Evolutionary conservation across 2,329 filamentous ascomycete genomes (phyloP).

Genomic region (Onygena corvina): DNA sequence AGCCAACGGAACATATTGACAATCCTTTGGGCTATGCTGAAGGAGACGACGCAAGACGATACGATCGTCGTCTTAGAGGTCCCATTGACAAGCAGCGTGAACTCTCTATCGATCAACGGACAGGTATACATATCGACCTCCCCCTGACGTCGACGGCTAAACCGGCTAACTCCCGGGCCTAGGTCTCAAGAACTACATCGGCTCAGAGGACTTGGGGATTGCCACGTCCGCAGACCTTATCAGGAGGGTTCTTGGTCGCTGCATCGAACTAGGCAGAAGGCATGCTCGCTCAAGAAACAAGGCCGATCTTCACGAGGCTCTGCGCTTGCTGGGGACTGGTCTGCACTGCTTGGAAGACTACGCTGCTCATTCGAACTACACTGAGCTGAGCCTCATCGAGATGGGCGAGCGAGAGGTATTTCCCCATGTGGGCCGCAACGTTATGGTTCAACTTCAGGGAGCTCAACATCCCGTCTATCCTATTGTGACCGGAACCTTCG

Average conservation of each 20-base stretch:
- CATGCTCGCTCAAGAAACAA: slow-evolving; percentile 57
- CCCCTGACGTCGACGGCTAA: not conserved
- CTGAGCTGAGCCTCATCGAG: slow-evolving; percentile 76
- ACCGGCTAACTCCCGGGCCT: slow-evolving; percentile 15
- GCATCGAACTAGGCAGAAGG: slow-evolving; percentile 65
- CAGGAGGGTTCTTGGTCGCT: slow-evolving; percentile 57
- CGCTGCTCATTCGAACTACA: slow-evolving; percentile 88
- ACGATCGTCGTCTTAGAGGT: slow-evolving; percentile 67
- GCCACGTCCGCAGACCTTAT: slow-evolving; percentile 72
- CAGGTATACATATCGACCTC: slow-evolving; percentile 38
- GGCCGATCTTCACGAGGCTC: slow-evolving; percentile 73
- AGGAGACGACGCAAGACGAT: slow-evolving; percentile 71
- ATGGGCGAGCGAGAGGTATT: slow-evolving; percentile 71
- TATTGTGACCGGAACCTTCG: slow-evolving; percentile 81
- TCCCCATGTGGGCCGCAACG: slow-evolving; percentile 69
- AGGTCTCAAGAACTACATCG: slow-evolving; percentile 84
- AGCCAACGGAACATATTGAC: slow-evolving; percentile 74
- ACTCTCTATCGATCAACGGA: slow-evolving; percentile 61
- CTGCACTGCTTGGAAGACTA: slow-evolving; percentile 88
- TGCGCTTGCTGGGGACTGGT: slow-evolving; percentile 75
- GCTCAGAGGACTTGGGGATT: slow-evolving; percentile 65
- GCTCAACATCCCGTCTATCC: slow-evolving; percentile 60
- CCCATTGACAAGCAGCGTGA: slow-evolving; percentile 69
- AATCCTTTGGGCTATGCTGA: slow-evolving; percentile 75
- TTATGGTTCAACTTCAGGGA: slow-evolving; percentile 57